Base-by-base conservation (phyloP, 2,329 filamentous ascomycete species). In the Penicillium sp. region DNA sequence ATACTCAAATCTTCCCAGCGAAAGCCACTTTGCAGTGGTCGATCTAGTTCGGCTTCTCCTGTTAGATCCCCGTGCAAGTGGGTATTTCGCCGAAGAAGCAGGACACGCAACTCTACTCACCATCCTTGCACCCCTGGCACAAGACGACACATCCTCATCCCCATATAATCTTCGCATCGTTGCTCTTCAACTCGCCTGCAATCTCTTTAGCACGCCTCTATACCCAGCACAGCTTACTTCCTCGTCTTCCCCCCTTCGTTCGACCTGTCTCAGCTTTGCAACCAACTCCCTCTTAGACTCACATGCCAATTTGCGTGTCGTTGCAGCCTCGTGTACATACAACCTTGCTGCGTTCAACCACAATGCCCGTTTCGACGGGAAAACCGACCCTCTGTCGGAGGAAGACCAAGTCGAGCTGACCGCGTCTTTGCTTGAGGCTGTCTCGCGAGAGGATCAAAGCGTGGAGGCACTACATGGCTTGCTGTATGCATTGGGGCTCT, bases 101-200 rank as follows among this genome's bases (percentile, higher is more conserved):
- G 78, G 78, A 8, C 86, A 90, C 54, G 74, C 76, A 49, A 91
- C 89, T 0, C 77, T 93, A 13, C 68, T 81, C 32, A 77, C 82
- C 0, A 73, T 96, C 2, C 66, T 73, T 31, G 61, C 67, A 1
- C 73, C 78, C n/a, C 74, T 91, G 43, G 54, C 61, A 3, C 34
- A 52, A 18, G 54, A 86, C 83, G 70, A 76, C 5, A 78, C 83
- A 31, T 68, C 76, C 8, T 72, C 77, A 1, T 89, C 86, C 39
- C 91, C 91, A 0, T 97, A 97, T 68, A 87, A 90, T 4, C 81
- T 95, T 1, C 87, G 91, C 13, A 84, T 97, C 2, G 90, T 96
- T 14, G 88, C 91, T 0, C 76, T 96, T 10, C 92, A 97, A 64
- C 82, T 93, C 65, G 83, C 86, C 1, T 96, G 91, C 75, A 97